phyloP scores from a whole-genome alignment of 192 early-diverging fungal species.

The Rhizophagus clarus region DNA sequence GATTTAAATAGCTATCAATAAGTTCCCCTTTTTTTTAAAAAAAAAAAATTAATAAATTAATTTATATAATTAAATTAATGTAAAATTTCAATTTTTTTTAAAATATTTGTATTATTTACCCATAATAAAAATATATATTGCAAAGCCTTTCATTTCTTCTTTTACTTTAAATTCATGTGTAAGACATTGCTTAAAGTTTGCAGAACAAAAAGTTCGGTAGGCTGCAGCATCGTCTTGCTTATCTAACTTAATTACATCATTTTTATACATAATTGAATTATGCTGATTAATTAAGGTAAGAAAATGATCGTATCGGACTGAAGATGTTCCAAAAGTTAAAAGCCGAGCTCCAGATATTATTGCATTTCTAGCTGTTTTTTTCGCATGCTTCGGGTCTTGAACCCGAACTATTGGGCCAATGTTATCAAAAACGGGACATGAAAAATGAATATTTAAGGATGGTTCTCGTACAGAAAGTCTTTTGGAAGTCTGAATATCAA shows the following conservation, averaged over 20 bases:
- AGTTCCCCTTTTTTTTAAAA: background rate
- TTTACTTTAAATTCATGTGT: background rate
- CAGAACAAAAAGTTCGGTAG: background rate
- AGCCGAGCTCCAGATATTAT: no score
- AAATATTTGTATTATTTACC: background rate
- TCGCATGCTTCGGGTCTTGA: no score
- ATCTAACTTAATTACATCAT: background rate
- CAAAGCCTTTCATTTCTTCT: background rate
- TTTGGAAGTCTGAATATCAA: no score
- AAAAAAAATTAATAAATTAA: background rate
- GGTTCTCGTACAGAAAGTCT: no score
- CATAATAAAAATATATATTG: background rate
- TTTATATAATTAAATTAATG: no score
- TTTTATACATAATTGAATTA: background rate
- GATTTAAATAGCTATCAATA: background rate
- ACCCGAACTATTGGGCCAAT: no score
- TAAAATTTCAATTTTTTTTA: no score
- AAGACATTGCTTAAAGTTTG: background rate
- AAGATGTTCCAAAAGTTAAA: no score
- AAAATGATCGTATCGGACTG: no score
- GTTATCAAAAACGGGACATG: no score
- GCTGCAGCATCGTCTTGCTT: background rate
- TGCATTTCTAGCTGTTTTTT: no score
- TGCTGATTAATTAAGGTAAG: background rate
- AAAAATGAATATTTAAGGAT: no score